These are phyloP conservation scores for Paratinospora sagittata DNA, from an alignment of 164 flowering plant genomes.

Conservation along the genomic window DNA sequence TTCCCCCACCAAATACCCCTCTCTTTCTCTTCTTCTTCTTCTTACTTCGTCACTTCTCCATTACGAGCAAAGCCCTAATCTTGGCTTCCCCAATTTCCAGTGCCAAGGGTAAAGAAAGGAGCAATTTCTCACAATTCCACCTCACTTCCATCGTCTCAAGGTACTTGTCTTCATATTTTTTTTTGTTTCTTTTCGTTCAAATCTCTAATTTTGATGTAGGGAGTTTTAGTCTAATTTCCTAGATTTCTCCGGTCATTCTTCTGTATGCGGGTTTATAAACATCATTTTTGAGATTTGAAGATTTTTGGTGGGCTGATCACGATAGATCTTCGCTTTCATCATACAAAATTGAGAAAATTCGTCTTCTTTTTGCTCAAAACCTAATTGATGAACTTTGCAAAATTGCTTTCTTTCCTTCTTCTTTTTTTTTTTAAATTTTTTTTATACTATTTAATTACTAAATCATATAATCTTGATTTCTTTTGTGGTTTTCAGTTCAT, in stretches of 20 bases:
- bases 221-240: not conserved
- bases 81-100: not conserved
- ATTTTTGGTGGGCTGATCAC: no score
- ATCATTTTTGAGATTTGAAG: no score
- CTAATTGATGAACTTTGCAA: not conserved
- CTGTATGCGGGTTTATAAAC: no score
- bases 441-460: no score
- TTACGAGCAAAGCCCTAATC: not conserved
- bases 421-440: no score
- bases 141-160: not conserved
- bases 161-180: not conserved
- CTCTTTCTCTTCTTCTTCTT: no score
- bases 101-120: not conserved
- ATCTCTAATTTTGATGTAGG: not conserved
- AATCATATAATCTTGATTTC: no score
- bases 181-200: not conserved
- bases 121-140: not conserved
- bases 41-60: no score
- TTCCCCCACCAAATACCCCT: no score
- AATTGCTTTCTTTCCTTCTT: no score
- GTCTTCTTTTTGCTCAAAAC: not conserved
- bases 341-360: not conserved
- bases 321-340: not conserved
- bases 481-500: no score
- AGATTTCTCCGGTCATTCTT: not conserved